Evolutionary conservation across 345 rosid species (phyloP), one percentile per base, ranked within the genome.

Genomic region (Ailanthus altissimus): DNA sequence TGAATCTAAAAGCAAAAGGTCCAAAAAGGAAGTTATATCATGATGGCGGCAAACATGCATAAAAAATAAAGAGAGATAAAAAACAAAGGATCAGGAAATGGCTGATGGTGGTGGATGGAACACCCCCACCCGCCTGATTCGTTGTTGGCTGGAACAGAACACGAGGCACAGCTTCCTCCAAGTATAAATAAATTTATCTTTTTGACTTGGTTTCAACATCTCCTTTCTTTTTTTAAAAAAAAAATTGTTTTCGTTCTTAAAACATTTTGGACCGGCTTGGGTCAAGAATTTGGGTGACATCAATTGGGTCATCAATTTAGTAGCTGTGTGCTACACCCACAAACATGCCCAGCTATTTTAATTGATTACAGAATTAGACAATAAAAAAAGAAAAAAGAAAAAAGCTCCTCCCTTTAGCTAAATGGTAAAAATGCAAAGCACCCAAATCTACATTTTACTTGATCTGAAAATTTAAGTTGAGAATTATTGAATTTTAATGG

Each of bases 1-100:
- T n/a, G 70, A 50, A 75, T 51, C 70, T 63, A 15, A 14, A 64
- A 50, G 18, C 21, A 61, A 74, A 75, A 38, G 70, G 21, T 28
- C 0, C 15, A 15, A 51, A 50, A 75, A 63, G 38, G 57, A 36
- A 6, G 50, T 1, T 32, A 1, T 21, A 50, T 26, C 66, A 63
- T 38, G 60, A 40, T 18, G 8, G 47, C 53, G 8, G 47, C 53
- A 56, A 43, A 26, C 76, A 23, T 45, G 56, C 15, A 59, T 9
- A 42, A 23, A 42, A 10, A 73, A 73, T 21, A 25, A 16, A 45
- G 38, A n/a, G 20, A 75, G n/a, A 0, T 8, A 21, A 42, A 74
- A 49, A 49, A 7, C 25, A 73, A 32, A 32, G 3, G 38, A 32
- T 32, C 38, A 32, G 38, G 38, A 1, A 3, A 32, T 12, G 60